Evolutionary conservation across 2,329 filamentous ascomycete species (phyloP).

Genomic region (Exserohilum turcica): DNA sequence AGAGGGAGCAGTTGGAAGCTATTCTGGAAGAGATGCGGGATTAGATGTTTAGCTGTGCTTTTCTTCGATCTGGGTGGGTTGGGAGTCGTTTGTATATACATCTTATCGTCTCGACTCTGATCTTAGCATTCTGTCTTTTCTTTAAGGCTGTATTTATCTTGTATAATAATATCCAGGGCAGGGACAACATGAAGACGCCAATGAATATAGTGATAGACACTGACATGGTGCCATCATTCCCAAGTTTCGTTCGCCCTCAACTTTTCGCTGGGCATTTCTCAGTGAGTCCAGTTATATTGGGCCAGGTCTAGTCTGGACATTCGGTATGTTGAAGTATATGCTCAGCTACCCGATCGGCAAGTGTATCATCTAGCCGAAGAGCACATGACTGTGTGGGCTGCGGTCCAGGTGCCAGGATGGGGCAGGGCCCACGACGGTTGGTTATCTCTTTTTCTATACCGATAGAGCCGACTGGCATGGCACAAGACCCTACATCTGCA

Average conservation of each 20-base stretch:
- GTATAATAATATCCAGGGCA: no score
- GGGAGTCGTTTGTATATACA: no score
- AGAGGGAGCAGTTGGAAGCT: constrained; percentile 24
- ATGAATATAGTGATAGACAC: not conserved
- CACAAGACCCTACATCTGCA: not conserved
- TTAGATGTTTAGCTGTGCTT: not conserved
- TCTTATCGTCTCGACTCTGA: not conserved
- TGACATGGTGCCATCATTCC: not conserved
- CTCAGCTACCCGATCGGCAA: not conserved
- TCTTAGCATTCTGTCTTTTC: no score
- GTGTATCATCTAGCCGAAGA: not conserved
- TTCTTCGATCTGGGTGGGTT: no score
- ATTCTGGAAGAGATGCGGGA: constrained; percentile 7
- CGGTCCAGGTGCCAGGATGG: not conserved
- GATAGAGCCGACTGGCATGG: not conserved
- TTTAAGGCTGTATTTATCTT: no score
- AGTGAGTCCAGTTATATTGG: not conserved
- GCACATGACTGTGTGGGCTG: not conserved
- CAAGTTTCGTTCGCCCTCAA: not conserved
- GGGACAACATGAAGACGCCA: not conserved
- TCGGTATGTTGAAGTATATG: not conserved
- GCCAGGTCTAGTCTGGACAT: not conserved
- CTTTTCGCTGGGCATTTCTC: not conserved
- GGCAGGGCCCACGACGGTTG: not conserved
- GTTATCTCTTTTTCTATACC: not conserved